Evolutionary conservation across 1,139 yeast genomes (phyloP).

Genomic region (Suhomyces guaymorum): DNA sequence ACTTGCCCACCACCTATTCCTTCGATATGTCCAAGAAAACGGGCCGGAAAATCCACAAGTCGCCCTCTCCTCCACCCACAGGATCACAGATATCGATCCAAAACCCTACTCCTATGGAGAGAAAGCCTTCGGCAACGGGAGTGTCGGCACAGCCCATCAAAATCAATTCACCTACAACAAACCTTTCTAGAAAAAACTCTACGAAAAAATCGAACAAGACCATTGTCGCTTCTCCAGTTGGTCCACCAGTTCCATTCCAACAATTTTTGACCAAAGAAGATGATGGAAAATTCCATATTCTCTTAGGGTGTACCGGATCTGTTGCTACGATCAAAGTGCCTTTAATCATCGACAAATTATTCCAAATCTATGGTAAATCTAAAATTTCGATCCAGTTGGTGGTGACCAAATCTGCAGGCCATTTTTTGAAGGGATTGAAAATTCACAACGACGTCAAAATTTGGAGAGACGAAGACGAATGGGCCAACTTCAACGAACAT

Average conservation of each 20-base stretch:
- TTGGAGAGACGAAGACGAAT: conserved; percentile 94
- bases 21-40: conserved; percentile 11
- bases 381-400: conserved; percentile 82
- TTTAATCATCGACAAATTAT: conserved; percentile 75
- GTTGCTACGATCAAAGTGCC: conserved; percentile 96
- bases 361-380: conserved; percentile 69
- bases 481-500: conserved; percentile 61
- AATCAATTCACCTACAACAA: conserved; percentile 3
- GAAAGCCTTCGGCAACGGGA: conserved; percentile 14
- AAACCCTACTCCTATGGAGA: conserved; percentile 2
- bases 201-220: conserved; percentile 25
- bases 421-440: conserved; percentile 75
- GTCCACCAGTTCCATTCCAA: conserved; percentile 74
- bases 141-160: conserved; percentile 9
- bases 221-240: conserved; percentile 55
- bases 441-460: conserved; percentile 81
- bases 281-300: conserved; percentile 79
- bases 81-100: conserved; percentile 1
- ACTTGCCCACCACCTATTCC: conserved; percentile 6
- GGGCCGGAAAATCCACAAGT: conserved; percentile 7
- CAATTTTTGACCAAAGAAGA: conserved; percentile 70
- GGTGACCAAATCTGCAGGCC: conserved; percentile 80
- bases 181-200: conserved; percentile 11
- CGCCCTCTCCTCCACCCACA: conserved; percentile 15
- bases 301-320: conserved; percentile 92